Percentiles rank a stretch among this genome's conserved stretches.
Evolutionary conservation across 495 filamentous ascomycete species (phyloP).

Genomic region (Aspergillus kassunensis): DNA sequence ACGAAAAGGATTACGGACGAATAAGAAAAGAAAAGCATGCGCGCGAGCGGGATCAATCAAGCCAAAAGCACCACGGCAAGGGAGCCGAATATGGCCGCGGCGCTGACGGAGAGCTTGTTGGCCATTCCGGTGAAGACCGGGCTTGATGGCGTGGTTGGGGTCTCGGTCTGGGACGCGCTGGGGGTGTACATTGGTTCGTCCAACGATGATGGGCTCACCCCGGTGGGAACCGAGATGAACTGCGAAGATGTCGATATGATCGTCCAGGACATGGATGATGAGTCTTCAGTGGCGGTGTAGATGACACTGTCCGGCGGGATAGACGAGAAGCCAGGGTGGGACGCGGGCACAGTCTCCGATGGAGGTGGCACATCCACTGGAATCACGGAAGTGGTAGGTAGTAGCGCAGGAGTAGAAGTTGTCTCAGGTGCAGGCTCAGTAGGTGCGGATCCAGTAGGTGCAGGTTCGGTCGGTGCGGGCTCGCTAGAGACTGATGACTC

Average conservation of each 20-base stretch:
- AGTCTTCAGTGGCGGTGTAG: not conserved
- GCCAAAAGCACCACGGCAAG: constrained; percentile 19
- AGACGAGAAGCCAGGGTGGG: not conserved
- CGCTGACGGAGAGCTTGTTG: constrained; percentile 20
- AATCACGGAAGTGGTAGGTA: not conserved
- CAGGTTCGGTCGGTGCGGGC: too few relatives aligned
- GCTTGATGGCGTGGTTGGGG: constrained; percentile 17
- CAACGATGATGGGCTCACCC: not conserved
- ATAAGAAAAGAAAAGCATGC: too few relatives aligned
- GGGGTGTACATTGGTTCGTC: not conserved
- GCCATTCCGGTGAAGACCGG: constrained; percentile 31
- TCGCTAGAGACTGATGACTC: not conserved
- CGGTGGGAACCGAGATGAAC: constrained; percentile 15
- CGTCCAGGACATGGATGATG: not conserved
- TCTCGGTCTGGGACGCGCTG: not conserved
- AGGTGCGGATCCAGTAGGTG: too few relatives aligned
- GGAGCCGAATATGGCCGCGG: constrained; percentile 16
- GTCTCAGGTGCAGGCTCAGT: too few relatives aligned
- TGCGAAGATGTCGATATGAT: constrained; percentile 5
- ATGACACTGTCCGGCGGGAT: not conserved
- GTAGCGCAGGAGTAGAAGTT: not conserved
- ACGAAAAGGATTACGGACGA: too few relatives aligned
- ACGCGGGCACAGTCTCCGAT: not conserved
- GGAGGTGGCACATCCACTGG: not conserved
- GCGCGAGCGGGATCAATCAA: constrained; percentile 8